phyloP scores from a whole-genome alignment of 768 basidiomycete species.

The Tulasnella sp. region DNA sequence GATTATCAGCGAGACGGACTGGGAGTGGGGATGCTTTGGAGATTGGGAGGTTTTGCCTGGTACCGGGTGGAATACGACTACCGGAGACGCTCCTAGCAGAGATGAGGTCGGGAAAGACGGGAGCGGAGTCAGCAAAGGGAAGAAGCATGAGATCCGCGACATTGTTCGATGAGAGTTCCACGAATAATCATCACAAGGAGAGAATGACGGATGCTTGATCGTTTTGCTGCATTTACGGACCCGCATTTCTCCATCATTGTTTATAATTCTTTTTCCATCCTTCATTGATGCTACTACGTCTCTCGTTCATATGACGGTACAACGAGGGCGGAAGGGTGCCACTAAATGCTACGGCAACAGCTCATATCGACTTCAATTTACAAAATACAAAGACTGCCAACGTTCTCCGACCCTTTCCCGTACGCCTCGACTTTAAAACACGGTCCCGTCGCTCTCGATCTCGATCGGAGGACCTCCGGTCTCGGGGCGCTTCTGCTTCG shows the following conservation, averaged over 20 bases:
- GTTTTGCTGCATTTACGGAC: neutral
- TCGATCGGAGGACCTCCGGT: slow-evolving; percentile 81
- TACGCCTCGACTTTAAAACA: slow-evolving; percentile 43
- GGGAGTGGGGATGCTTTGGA: slow-evolving; percentile 38
- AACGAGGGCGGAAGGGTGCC: neutral
- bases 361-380: neutral
- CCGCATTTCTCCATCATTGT: neutral
- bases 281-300: neutral
- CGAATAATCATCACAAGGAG: neutral
- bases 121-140: neutral
- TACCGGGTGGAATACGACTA: slow-evolving; percentile 61
- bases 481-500: slow-evolving; percentile 61
- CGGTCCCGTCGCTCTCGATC: slow-evolving; percentile 76
- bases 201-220: no score
- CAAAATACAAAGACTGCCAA: neutral
- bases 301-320: neutral
- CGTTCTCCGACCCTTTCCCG: neutral
- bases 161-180: neutral
- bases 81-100: slow-evolving; percentile 48
- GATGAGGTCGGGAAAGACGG: neutral
- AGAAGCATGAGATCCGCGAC: neutral
- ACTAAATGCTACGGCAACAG: neutral
- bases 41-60: slow-evolving; percentile 67
- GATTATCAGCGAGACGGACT: slow-evolving; percentile 32
- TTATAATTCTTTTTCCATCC: neutral